These are phyloP conservation scores for Leavenworthia alabamica DNA, from an alignment of 345 rosid species.

Conservation along the genomic window DNA sequence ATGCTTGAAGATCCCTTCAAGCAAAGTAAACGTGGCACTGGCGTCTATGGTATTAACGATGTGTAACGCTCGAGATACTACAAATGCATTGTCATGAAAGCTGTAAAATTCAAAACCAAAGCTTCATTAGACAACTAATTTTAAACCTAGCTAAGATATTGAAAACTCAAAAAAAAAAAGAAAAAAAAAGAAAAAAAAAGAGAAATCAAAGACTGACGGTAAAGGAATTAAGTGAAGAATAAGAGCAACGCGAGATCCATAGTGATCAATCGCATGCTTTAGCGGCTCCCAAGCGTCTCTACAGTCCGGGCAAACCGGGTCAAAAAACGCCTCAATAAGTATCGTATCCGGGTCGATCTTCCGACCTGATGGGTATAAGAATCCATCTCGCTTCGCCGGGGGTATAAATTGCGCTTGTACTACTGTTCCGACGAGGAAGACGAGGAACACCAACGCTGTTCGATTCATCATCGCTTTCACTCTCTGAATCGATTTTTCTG, in stretches of 20 bases:
- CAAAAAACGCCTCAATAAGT: constrained; percentile 70
- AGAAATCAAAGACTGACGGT: constrained; percentile 54
- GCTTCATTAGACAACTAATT: neutral
- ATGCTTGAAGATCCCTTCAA: constrained; percentile 60
- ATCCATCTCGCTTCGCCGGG: constrained; percentile 73
- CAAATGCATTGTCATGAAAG: constrained; percentile 82
- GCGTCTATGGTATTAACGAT: constrained; percentile 46
- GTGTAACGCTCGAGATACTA: constrained; percentile 71
- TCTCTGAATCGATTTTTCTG: neutral
- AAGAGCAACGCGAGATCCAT: constrained; percentile 58
- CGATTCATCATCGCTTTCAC: constrained; percentile 15
- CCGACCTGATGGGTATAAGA: constrained; percentile 41
- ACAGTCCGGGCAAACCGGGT: constrained; percentile 90
- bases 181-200: too few species aligned
- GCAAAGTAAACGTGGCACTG: constrained; percentile 52
- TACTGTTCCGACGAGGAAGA: constrained; percentile 12
- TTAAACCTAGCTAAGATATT: neutral
- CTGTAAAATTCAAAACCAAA: constrained; percentile 36
- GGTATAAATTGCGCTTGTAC: constrained; percentile 57
- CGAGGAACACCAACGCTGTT: constrained; percentile 14
- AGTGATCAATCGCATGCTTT: constrained; percentile 50
- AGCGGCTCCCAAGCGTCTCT: constrained; percentile 80
- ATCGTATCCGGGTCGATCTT: constrained; percentile 40
- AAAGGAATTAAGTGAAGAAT: constrained; percentile 72
- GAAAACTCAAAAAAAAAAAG: too few species aligned